Base-by-base conservation (phyloP, 176 grass and related monocot genomes). In the Chrysopogon serrulatus region DNA sequence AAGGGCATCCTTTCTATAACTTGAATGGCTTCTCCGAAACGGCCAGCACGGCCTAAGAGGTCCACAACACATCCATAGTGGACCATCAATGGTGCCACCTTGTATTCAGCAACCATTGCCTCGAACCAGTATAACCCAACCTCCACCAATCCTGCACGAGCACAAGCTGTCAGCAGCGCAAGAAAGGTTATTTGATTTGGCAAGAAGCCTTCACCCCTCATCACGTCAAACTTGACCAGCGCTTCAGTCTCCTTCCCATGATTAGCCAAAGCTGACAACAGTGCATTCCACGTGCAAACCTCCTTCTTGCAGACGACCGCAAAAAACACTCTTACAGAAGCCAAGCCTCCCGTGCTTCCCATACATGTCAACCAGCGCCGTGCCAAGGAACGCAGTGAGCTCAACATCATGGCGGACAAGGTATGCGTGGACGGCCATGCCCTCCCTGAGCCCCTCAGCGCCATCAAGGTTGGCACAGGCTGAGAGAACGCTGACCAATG, bases 51-150 rank as follows among this genome's bases (percentile, higher is more conserved):
- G 12, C 86, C 74, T 65, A 97, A 74, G 16, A 97, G 56, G 65
- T 97, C 87, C 27, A 94, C 91, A 8, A 92, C 65, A 65, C 91
- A 97, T 19, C 91, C 91, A 39, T 92, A 94, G 89, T 94, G 91
- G 65, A 84, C 79, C 91, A 94, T 94, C 80, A 72, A 28, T 42
- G 84, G 94, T 53, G 76, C 33, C 51, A 94, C 27, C 79, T 81
- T 74, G 47, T 86, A 78, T 53, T 88, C 77, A 13, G 28, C 15
- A 44, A 77, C 41, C 91, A 94, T 90, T 1, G 27, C 21, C 19
- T 90, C n/a, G 3, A 97, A 92, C 84, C 75, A 91, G 80, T 69
- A 23, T 63, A 97, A 82, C 13, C 94, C 94, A 40, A 53, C 32
- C 18, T 90, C 82, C 68, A 92, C 94, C 71, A 94, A 62, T 21